These are phyloP conservation scores for Nakazawaea laoshanensis DNA, from an alignment of 805 yeast species.

Conservation along the genomic window DNA sequence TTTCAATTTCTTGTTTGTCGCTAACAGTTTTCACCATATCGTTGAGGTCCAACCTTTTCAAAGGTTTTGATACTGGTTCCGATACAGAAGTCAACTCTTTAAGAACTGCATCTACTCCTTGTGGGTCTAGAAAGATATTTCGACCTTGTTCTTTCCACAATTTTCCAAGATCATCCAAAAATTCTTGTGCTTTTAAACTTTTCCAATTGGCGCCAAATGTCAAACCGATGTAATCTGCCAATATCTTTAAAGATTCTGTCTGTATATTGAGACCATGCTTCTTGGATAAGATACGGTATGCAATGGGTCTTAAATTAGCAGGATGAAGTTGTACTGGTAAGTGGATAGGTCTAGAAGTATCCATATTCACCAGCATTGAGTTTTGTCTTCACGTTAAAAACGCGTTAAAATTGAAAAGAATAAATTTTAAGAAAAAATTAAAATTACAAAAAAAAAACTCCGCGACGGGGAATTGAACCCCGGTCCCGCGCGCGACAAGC, in stretches of 20 bases:
- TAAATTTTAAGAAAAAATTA: neutral
- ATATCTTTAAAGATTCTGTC: constrained; percentile 66
- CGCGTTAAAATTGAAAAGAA: neutral
- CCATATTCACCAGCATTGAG: constrained; percentile 1
- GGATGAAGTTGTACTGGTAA: constrained; percentile 43
- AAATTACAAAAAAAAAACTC: constrained; percentile 15
- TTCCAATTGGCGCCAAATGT: constrained; percentile 86
- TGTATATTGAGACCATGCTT: constrained; percentile 89
- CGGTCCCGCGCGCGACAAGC: constrained; percentile 33
- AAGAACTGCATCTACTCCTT: constrained; percentile 54
- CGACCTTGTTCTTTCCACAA: constrained; percentile 86
- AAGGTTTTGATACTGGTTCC: neutral
- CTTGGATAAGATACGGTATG: constrained; percentile 82
- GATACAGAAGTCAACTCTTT: constrained; percentile 31
- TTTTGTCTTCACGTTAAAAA: neutral
- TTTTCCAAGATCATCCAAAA: constrained; percentile 70
- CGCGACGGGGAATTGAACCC: constrained; percentile 35
- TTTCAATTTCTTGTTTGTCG: constrained; percentile 7
- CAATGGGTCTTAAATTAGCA: constrained; percentile 80
- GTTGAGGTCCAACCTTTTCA: constrained; percentile 8
- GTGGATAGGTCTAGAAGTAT: constrained; percentile 5
- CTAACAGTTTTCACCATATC: constrained; percentile 9
- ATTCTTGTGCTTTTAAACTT: constrained; percentile 48
- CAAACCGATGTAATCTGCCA: constrained; percentile 71
- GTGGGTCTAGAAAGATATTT: constrained; percentile 79